phyloP scores from a whole-genome alignment of 176 grass and related monocot species.

The Luzula sylvatica region DNA sequence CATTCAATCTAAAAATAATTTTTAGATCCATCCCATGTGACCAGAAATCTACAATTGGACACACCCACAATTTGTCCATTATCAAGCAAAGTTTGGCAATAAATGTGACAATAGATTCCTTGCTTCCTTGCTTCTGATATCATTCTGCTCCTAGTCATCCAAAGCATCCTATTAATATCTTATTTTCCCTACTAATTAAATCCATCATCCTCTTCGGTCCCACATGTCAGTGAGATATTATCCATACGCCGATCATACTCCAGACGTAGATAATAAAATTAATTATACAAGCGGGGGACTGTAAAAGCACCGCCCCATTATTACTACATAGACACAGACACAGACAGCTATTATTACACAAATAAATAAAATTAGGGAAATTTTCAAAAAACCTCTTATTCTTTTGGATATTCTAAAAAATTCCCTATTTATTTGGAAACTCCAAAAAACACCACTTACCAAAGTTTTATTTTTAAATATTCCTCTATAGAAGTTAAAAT shows the following conservation, averaged over 20 bases:
- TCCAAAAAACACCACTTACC: no score
- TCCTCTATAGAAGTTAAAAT: no score
- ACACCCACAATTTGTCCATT: no score
- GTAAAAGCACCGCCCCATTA: background rate
- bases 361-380: no score
- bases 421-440: no score
- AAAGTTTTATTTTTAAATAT: no score
- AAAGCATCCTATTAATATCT: background rate
- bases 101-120: background rate
- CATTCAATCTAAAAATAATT: no score
- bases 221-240: background rate
- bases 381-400: no score
- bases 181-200: no score
- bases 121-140: background rate
- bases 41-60: no score
- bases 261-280: background rate
- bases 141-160: background rate
- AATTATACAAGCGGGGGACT: conserved; percentile 1
- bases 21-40: no score
- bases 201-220: background rate
- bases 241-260: background rate
- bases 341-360: background rate
- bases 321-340: background rate
- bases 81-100: background rate
- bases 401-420: no score